Evolutionary conservation across 75 land plant genomes (phyloP).

Genomic region (Adiantum capillusveneris): DNA sequence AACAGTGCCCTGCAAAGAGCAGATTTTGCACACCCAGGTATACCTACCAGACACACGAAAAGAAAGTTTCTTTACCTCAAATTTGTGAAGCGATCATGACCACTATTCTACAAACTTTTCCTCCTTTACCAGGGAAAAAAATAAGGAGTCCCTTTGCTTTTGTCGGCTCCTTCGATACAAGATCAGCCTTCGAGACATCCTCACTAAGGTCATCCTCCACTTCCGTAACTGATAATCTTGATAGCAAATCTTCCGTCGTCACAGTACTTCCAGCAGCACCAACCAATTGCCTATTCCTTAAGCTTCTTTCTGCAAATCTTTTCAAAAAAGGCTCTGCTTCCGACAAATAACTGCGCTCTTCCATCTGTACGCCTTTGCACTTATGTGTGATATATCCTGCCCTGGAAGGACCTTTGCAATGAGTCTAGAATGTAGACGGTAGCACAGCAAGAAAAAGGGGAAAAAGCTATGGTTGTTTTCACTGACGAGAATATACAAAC

Average conservation of each 20-base stretch:
- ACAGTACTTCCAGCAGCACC: slow-evolving; percentile 83
- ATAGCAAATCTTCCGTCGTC: slow-evolving; percentile 63
- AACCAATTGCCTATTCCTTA: slow-evolving; percentile 62
- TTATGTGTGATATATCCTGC: slow-evolving; percentile 69
- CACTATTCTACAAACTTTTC: too few relatives aligned
- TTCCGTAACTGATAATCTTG: slow-evolving; percentile 50
- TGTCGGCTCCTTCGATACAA: slow-evolving; percentile 8
- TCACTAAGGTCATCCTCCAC: slow-evolving; percentile 46
- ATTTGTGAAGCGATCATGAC: too few relatives aligned
- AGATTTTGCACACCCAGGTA: slow-evolving; percentile 99
- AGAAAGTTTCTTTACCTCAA: too few relatives aligned
- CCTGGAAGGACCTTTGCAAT: slow-evolving; percentile 29
- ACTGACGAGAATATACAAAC: too few relatives aligned
- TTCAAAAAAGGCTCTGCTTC: slow-evolving; percentile 98
- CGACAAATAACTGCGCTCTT: slow-evolving; percentile 55
- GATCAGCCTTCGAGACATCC: slow-evolving; percentile 28
- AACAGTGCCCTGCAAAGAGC: slow-evolving; percentile 82
- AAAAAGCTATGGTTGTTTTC: too few relatives aligned
- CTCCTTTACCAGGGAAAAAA: slow-evolving; percentile 98
- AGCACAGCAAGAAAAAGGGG: too few relatives aligned
- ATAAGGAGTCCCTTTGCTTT: slow-evolving; percentile 73
- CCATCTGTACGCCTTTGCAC: slow-evolving; percentile 42
- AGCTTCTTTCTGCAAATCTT: slow-evolving; percentile 72
- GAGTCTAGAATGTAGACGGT: too few relatives aligned
- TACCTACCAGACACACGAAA: slow-evolving; percentile 45